Base-by-base conservation (phyloP, 768 basidiomycete genomes). In the Obba rivulosa region DNA sequence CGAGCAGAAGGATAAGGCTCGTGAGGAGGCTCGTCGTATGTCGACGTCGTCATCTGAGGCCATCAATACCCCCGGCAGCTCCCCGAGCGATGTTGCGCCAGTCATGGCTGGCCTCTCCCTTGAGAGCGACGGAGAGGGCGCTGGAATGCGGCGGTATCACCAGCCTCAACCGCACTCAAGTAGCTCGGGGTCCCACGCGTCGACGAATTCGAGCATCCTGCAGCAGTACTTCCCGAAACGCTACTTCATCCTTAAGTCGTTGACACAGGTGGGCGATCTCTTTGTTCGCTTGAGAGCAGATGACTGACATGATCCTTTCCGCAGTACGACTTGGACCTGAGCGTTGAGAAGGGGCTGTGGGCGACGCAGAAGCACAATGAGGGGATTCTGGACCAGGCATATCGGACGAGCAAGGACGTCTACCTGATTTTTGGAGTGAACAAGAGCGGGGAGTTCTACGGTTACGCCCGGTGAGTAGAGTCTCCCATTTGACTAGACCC, bases 301-400 rank as follows among this genome's bases (percentile, higher is more conserved):
- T n/a, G 46, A 54, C 34, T 51, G 21, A 28, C 17, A 13, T 23
- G 37, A 41, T 24, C 17, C 28, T 17, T 45, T 21, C 41, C 41
- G 3, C 58, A 92, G 91, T 74, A 73, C 51, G 88, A 90, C 65
- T 67, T 92, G 60, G 84, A 93, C 56, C 67, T 87, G 28, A 92
- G 89, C 63, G 81, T 90, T 21, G 72, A 85, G 61, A 77, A 76
- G 13, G 86, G 88, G 1, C 46, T 88, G 2, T 97, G 95, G 95
- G 87, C 89, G 39, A 97, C 94, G 1, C 95, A 98, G 67, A 77
- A 73, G 56, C 93, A 95, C 68, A 96, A 95, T 59, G 92, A 96
- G 66, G 81, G 80, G 8, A 81, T 95, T 41, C 72, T 96, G 14
- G 92, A 97, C 55, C 91, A 91, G 63, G 94, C 95, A 0, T 98